A percentile compares a stretch with the other conserved stretches of the same genome.
Conservation (phyloP, 331 rosid genomes). For the Acacia pycnantha region DNA sequence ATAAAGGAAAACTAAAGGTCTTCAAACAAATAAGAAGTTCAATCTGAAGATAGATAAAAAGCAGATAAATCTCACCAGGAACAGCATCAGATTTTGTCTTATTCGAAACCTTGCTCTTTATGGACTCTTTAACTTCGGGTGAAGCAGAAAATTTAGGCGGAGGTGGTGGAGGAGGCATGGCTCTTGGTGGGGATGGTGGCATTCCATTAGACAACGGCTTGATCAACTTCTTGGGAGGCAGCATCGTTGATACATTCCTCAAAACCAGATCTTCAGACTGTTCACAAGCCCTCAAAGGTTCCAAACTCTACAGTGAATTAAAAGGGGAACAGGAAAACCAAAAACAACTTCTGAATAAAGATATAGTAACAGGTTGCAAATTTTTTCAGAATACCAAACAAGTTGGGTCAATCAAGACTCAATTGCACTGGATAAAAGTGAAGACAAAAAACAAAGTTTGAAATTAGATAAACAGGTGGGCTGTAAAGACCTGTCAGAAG, state of each 20-base stretch:
- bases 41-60: slow-evolving; percentile 8
- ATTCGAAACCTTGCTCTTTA: slow-evolving; percentile 39
- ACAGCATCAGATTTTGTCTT: slow-evolving; percentile 50
- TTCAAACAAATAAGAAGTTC: slow-evolving; percentile 14
- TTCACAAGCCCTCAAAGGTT: slow-evolving; percentile 42
- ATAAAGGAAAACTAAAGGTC: slow-evolving; percentile 6
- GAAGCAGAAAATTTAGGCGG: slow-evolving; percentile 58
- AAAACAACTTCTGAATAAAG: slow-evolving; percentile 44
- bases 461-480: not conserved
- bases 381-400: slow-evolving; percentile 10
- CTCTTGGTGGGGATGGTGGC: slow-evolving; percentile 50
- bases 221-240: slow-evolving; percentile 78
- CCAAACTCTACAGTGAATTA: slow-evolving; percentile 63
- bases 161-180: slow-evolving; percentile 55
- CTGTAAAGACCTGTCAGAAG: not conserved
- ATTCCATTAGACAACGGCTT: slow-evolving; percentile 46
- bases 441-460: slow-evolving; percentile 1
- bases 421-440: not conserved
- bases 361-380: not conserved
- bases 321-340: slow-evolving; percentile 46
- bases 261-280: slow-evolving; percentile 37
- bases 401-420: slow-evolving; percentile 14
- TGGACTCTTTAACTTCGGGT: slow-evolving; percentile 40
- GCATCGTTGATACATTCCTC: slow-evolving; percentile 77
- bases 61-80: slow-evolving; percentile 59